Conservation (phyloP, 1,284 basidiomycete species). For the Fomitopsis schrenkii region DNA sequence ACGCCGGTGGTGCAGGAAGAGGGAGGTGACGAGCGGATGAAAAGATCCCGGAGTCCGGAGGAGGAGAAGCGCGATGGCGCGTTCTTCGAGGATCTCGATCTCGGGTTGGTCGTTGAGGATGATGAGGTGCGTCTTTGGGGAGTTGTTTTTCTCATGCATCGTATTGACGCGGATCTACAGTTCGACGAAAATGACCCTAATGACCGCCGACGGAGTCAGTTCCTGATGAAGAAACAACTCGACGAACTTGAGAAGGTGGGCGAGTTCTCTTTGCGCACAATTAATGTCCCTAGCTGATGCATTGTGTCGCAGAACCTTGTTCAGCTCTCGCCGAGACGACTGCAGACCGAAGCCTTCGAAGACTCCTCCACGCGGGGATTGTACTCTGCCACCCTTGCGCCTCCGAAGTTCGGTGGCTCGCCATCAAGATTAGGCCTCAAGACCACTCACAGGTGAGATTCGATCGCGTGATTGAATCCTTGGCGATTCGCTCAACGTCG, state of each 20-base stretch:
- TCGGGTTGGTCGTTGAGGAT: constrained; percentile 51
- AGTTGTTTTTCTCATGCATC: not conserved
- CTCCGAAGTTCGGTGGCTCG: constrained; percentile 20
- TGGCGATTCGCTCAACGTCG: constrained; percentile 9
- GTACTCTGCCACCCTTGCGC: constrained; percentile 26
- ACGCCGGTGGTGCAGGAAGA: constrained; percentile 11
- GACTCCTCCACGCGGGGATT: constrained; percentile 30
- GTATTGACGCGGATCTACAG: constrained; percentile 28
- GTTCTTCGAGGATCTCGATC: constrained; percentile 69
- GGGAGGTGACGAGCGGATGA: constrained; percentile 15
- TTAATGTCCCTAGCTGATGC: no score
- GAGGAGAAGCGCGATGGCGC: constrained; percentile 63
- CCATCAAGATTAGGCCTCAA: not conserved
- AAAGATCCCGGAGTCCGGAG: constrained; percentile 35
- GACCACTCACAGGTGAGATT: not conserved
- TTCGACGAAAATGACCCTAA: constrained; percentile 65
- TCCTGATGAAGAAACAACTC: constrained; percentile 62
- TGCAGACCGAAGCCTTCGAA: constrained; percentile 45
- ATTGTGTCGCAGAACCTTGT: constrained; percentile 48
- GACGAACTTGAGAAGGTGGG: constrained; percentile 67
- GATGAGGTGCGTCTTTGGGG: constrained; percentile 22
- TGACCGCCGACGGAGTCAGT: constrained; percentile 67
- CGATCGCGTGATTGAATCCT: not conserved
- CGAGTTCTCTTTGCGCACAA: constrained; percentile 25
- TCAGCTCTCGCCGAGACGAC: constrained; percentile 62